Evolutionary conservation across 495 filamentous ascomycete genomes (phyloP).

Genomic region (Cryomyces minteri): DNA sequence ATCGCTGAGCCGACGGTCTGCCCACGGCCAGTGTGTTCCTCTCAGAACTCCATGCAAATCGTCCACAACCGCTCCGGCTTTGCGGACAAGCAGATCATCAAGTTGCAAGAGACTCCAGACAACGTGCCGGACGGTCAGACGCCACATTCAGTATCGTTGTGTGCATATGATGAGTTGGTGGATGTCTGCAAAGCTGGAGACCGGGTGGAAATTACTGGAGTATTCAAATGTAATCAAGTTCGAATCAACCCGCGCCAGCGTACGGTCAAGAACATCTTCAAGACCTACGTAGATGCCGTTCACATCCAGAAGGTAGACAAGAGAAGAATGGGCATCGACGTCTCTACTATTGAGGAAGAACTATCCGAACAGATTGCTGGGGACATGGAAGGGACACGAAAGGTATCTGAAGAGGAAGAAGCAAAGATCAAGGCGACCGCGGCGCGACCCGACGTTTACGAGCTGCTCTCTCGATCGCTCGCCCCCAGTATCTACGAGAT

Average conservation of each 20-base stretch:
- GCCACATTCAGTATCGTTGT: constrained; percentile 94
- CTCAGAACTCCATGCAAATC: constrained; percentile 92
- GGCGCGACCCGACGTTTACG: constrained; percentile 73
- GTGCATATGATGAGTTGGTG: constrained; percentile 90
- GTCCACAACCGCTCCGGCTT: constrained; percentile 92
- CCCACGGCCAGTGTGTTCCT: constrained; percentile 64
- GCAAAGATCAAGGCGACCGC: constrained; percentile 73
- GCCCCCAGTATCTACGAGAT: constrained; percentile 94
- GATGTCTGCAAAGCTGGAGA: constrained; percentile 97
- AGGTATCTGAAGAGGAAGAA: constrained; percentile 78
- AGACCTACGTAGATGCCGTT: constrained; percentile 89
- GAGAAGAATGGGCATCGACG: constrained; percentile 79
- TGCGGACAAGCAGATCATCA: constrained; percentile 96
- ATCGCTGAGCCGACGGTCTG: constrained; percentile 90
- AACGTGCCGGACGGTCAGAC: constrained; percentile 88
- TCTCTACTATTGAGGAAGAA: constrained; percentile 74
- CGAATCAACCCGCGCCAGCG: constrained; percentile 89
- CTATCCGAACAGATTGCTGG: constrained; percentile 55
- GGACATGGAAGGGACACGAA: constrained; percentile 63
- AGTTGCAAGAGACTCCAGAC: constrained; percentile 94
- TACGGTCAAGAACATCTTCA: constrained; percentile 85
- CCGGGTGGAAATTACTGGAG: constrained; percentile 86
- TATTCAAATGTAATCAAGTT: constrained; percentile 87
- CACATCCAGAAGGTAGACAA: constrained; percentile 96
- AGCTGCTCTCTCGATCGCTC: constrained; percentile 77